Base-by-base conservation (phyloP, 768 basidiomycete genomes). In the Chalciporus piperatus region DNA sequence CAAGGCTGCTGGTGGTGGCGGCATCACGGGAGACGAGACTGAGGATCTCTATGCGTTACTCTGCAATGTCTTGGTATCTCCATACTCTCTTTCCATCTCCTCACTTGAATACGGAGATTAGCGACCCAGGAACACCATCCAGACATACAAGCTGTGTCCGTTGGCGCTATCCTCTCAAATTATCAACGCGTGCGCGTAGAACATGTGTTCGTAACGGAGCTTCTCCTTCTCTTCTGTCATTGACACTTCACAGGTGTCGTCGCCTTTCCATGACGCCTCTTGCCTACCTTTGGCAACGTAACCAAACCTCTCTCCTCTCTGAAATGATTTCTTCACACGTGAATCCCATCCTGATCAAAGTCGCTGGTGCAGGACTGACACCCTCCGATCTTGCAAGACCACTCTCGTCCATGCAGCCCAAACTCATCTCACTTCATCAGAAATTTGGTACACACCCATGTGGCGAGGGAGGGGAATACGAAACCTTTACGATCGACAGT, bases 401-500 rank as follows among this genome's bases (percentile, higher is more conserved):
- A 0, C 74, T 99, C 20, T 74, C 69, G 1, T 73, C 88, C 52
- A 91, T 97, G 83, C 77, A 86, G 57, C 76, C 81, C 2, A 87
- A 81, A 6, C 72, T 99, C 20, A 58, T 73, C 14, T 85, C 81
- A 59, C 77, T 99, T 60, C 92, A 95, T 65, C 63, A 70, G 10
- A 70, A 82, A 23, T 99, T 93, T 60, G 94, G 94, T 4, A 85
- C 88, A 0, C 97, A 99, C 64, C 80, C 96, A 2, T 98, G 96
- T 55, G 97, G 97, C 10, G 97, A 99, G 72, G 97, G 97, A 2
- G 97, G 97, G 2, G 97, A 99, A 72, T 99, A 98, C 69, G 97
- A 99, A 66, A 91, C 87, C 0, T 74, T 98, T 51, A 98, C 96
- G 1, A 73, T 94, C 12, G 91, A 97, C 58, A 89, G 88, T 54